Conservation (phyloP, 805 yeast species). For the Naumovozyma baii region DNA sequence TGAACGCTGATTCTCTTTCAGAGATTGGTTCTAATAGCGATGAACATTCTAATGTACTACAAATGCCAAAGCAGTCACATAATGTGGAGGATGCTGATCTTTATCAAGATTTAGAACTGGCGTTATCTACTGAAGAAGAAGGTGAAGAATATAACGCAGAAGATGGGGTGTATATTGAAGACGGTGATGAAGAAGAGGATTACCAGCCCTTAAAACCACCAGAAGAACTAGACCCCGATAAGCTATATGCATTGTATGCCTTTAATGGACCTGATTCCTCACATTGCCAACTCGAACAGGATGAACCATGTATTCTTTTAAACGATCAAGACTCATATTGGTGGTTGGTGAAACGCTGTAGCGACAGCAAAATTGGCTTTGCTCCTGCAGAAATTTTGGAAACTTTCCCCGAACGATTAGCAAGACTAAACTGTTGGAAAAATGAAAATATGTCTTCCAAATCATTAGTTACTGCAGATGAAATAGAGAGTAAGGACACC, state of each 20-base stretch:
- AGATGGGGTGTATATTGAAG: slow-evolving; percentile 13
- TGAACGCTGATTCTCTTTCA: slow-evolving; percentile 5
- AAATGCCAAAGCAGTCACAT: slow-evolving; percentile 3
- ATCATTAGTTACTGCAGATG: slow-evolving; percentile 6
- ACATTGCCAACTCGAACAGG: slow-evolving; percentile 69
- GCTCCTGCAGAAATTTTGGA: slow-evolving; percentile 95
- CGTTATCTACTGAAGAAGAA: slow-evolving; percentile 9
- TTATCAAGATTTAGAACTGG: slow-evolving; percentile 5
- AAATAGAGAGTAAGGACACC: slow-evolving; percentile 5
- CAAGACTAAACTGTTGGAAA: slow-evolving; percentile 84
- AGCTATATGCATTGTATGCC: slow-evolving; percentile 76
- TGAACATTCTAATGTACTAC: not conserved
- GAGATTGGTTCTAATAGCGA: not conserved
- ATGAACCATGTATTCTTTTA: slow-evolving; percentile 71
- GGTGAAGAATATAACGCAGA: slow-evolving; percentile 13
- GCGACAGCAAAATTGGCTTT: slow-evolving; percentile 72
- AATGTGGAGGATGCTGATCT: slow-evolving; percentile 8
- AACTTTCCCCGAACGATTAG: slow-evolving; percentile 82
- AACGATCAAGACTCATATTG: slow-evolving; percentile 91
- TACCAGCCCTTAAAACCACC: slow-evolving; percentile 50
- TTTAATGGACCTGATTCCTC: slow-evolving; percentile 89
- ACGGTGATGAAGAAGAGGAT: slow-evolving; percentile 33
- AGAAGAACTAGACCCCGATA: slow-evolving; percentile 69
- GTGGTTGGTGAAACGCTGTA: slow-evolving; percentile 72
- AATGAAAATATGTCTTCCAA: slow-evolving; percentile 51